Conservation (phyloP, 2,329 filamentous ascomycete genomes). For the Thielaviopsis musarum region DNA sequence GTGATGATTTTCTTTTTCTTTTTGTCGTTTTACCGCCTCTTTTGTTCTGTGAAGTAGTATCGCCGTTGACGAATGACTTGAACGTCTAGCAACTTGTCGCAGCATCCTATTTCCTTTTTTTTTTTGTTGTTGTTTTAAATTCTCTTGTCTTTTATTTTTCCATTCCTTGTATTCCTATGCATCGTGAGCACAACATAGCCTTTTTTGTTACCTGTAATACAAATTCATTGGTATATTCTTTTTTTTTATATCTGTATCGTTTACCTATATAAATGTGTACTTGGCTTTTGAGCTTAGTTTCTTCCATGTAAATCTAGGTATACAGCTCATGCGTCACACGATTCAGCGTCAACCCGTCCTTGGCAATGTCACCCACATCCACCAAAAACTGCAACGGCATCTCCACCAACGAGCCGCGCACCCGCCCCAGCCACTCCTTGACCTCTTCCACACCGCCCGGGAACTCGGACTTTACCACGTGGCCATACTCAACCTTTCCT, state of each 20-base stretch:
- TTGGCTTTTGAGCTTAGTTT: neutral
- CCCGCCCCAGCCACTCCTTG: conserved; percentile 48
- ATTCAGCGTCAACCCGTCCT: conserved; percentile 61
- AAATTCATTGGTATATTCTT: neutral
- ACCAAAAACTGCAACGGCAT: conserved; percentile 84
- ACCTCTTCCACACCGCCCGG: conserved; percentile 54
- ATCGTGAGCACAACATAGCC: too few species aligned
- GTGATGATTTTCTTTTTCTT: conserved; percentile 1
- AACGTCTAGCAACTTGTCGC: too few species aligned
- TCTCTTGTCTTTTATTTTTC: conserved; percentile 6
- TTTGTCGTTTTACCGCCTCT: conserved; percentile 1
- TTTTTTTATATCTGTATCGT: neutral
- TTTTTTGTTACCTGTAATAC: neutral
- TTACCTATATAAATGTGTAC: too few species aligned
- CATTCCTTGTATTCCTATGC: neutral
- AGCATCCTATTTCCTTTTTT: too few species aligned
- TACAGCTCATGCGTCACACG: conserved; percentile 56
- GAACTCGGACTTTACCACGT: conserved; percentile 71
- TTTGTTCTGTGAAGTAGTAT: neutral
- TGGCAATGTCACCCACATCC: conserved; percentile 67
- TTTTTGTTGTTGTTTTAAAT: neutral
- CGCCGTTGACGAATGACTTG: too few species aligned
- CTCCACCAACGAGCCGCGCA: conserved; percentile 62
- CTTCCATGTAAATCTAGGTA: conserved; percentile 28
- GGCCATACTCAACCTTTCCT: conserved; percentile 62